Evolutionary conservation across 2,329 filamentous ascomycete species (phyloP).

Genomic region (Emmonsiellopsis sp.): DNA sequence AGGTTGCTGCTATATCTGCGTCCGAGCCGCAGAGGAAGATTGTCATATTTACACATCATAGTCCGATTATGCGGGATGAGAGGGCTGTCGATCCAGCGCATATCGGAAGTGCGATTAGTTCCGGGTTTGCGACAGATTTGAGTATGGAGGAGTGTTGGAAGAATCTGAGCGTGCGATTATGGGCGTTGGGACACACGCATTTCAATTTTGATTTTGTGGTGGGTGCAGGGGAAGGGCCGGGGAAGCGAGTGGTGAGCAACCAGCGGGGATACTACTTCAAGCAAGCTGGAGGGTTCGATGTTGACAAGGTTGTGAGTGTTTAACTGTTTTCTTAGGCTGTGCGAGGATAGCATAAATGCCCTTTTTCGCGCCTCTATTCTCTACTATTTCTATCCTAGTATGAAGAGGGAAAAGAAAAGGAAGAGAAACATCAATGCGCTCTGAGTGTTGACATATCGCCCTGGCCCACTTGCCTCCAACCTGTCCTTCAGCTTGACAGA

Average conservation of each 20-base stretch:
- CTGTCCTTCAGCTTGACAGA: too few species aligned
- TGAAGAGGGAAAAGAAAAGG: too few species aligned
- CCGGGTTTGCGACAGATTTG: constrained; percentile 38
- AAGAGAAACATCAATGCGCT: too few species aligned
- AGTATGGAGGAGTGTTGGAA: constrained; percentile 30
- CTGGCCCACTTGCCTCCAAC: too few species aligned
- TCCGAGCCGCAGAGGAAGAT: constrained; percentile 27
- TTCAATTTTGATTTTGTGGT: constrained; percentile 33
- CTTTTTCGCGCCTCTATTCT: too few species aligned
- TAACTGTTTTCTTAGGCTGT: too few species aligned
- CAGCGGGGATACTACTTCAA: constrained; percentile 21
- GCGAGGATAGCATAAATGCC: too few species aligned
- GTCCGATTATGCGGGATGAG: constrained; percentile 20
- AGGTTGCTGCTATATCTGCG: constrained; percentile 22
- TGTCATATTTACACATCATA: constrained; percentile 32
- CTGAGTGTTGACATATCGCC: too few species aligned
- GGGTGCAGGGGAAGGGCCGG: constrained; percentile 17
- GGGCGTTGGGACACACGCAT: constrained; percentile 45
- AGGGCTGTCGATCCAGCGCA: constrained; percentile 24
- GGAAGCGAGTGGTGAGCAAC: constrained; percentile 20
- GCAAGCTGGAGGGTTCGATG: constrained; percentile 22
- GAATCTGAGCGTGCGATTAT: constrained; percentile 29
- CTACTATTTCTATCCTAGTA: too few species aligned
- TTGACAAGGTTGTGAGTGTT: constrained; percentile 23
- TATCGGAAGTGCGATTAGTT: constrained; percentile 22